These are phyloP conservation scores for Panellus pusillus DNA, from an alignment of 768 basidiomycete genomes.

Conservation along the genomic window DNA sequence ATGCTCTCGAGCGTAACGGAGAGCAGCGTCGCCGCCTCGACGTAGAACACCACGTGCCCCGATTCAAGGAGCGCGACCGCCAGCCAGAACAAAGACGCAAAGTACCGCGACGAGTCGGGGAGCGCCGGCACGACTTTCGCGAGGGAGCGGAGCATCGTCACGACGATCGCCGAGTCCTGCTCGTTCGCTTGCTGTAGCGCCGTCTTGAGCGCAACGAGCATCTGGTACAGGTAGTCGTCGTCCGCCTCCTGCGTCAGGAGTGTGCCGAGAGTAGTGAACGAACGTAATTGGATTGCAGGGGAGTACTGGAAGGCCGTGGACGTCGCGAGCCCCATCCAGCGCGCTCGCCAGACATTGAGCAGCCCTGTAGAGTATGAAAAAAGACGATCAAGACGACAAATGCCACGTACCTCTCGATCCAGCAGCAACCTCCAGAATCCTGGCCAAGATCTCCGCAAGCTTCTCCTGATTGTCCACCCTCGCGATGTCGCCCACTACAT, in stretches of 20 bases:
- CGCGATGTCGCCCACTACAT: conserved; percentile 53
- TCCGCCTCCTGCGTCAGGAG: conserved; percentile 85
- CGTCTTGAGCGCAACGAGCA: conserved; percentile 81
- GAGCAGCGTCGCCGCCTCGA: conserved; percentile 69
- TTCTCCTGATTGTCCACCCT: conserved; percentile 66
- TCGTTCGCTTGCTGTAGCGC: conserved; percentile 70
- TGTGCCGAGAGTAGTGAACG: conserved; percentile 81
- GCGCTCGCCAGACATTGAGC: conserved; percentile 86
- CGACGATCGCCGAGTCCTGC: conserved; percentile 67
- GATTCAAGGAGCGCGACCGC: conserved; percentile 82
- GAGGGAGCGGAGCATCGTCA: conserved; percentile 88
- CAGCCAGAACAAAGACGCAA: conserved; percentile 81
- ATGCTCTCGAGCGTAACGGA: conserved; percentile 65
- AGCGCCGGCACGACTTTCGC: conserved; percentile 75
- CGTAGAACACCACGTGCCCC: conserved; percentile 67
- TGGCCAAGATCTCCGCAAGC: conserved; percentile 61
- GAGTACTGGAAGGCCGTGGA: conserved; percentile 90
- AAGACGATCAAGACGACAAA: background rate
- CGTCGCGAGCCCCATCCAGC: conserved; percentile 90
- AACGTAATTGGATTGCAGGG: conserved; percentile 83
- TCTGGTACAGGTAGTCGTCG: conserved; percentile 91
- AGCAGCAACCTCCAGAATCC: conserved; percentile 63
- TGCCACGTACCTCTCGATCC: conserved; percentile 62
- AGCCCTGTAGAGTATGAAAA: conserved; percentile 46
- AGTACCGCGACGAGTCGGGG: conserved; percentile 66